Evolutionary conservation across 2,329 filamentous ascomycete species (phyloP), one percentile per base, ranked within the genome.

Genomic region (Aspergillus tamarii): DNA sequence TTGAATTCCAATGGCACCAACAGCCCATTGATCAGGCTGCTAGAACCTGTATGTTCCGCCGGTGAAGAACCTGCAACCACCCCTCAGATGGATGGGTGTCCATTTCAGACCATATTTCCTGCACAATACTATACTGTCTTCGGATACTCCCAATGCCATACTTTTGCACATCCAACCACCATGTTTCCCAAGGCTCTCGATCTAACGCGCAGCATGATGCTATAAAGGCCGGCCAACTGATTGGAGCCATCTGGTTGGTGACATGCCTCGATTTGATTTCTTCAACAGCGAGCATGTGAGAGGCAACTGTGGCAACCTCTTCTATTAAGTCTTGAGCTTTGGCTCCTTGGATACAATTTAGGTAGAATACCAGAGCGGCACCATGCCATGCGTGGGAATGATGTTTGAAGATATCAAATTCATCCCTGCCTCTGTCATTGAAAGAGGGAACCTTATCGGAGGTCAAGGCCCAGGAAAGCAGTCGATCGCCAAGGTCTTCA

Each of bases 1-100:
- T 3, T 7, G 7, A 10, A 8, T 9, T 0, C 0, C 0, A 3
- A n/a, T 19, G 16, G 7, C 39, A 41, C 8, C 16, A 3, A 10
- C n/a, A 5, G 4, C n/a, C 4, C 19, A 19, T 39, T 39, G 6
- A 41, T 46, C 43, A 46, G 0, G n/a, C 43, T 14, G 43, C 21
- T 12, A 46, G 21, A 12, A 23, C 43, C 1, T 46, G 43, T 5
- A 46, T 21, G 7, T 46, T 23, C n/a, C 43, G 43, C 4, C 1
- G 3, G 10, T 46, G n/a, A 1, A 46, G n/a, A 46, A 46, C 14
- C 21, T 46, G 10, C 14, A 46, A 16, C 43, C 43, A 46, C 5
- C 43, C 43, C n/a, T 46, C n/a, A 23, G 43, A 5, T 14, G 43
- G 4, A 12, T 46, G 0, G 0, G n/a, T 46, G n/a, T 46, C 43